Evolutionary conservation across 495 filamentous ascomycete genomes (phyloP).

Genomic region (Lophiotrema nucula): DNA sequence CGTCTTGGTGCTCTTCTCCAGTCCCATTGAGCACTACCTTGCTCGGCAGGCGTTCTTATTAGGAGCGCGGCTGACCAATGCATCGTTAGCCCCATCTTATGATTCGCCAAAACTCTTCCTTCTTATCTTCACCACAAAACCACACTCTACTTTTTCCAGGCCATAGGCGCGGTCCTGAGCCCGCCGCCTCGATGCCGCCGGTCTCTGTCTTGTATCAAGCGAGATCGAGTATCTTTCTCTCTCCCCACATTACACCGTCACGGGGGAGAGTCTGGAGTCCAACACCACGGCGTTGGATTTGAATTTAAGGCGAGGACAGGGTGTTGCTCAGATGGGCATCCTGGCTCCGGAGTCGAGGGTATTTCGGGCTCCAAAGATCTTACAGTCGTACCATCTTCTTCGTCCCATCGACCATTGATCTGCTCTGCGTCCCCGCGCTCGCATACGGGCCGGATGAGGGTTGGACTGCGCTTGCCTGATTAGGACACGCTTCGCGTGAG

Average conservation of each 20-base stretch:
- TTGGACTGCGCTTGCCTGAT: not conserved
- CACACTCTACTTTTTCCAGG: constrained; percentile 1
- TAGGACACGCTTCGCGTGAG: not conserved
- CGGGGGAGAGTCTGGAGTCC: no score
- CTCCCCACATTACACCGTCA: no score
- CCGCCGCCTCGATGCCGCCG: constrained; percentile 11
- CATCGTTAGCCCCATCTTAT: not conserved
- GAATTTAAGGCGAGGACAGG: no score
- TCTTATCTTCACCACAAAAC: constrained; percentile 21
- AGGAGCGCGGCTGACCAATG: constrained; percentile 20
- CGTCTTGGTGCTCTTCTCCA: no score
- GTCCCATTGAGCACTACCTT: not conserved
- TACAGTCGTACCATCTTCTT: no score
- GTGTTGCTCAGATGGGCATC: no score
- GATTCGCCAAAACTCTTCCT: constrained; percentile 1
- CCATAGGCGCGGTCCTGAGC: not conserved
- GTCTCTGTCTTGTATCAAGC: not conserved
- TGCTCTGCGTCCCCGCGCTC: not conserved
- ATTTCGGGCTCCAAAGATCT: no score
- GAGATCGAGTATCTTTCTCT: constrained; percentile 2
- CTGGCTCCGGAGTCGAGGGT: no score
- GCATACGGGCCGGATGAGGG: not conserved
- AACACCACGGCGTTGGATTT: no score
- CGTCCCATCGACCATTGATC: no score
- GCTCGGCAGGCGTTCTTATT: constrained; percentile 9